Evolutionary conservation across 2,329 filamentous ascomycete species (phyloP), one percentile per base, ranked within the genome.

Genomic region (Cytospora schulzeri): DNA sequence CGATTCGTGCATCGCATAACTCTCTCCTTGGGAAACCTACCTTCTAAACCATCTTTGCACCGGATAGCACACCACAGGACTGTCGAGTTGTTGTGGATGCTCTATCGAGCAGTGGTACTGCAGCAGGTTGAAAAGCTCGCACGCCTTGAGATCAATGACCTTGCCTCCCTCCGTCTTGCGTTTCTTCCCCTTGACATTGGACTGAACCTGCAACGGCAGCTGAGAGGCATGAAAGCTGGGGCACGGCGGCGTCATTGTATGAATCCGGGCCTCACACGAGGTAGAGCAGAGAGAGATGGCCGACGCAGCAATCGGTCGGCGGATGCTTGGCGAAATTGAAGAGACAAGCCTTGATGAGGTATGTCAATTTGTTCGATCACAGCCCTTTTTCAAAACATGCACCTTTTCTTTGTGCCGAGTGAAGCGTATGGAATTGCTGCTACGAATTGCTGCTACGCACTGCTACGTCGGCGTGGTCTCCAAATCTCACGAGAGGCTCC

Each of bases 31-130:
- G 17, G 24, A 17, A 29, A 12, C 84, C 76, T 71, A 88, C 87
- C 79, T 81, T 66, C 87, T 80, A 72, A 88, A 89, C 72, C 85
- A 78, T 64, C 86, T 80, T 72, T 84, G 80, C 50, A 89, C 79
- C 12, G 84, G 82, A 76, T 78, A 84, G 73, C 87, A 89, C 64
- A 76, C 75, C 53, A 87, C 82, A 0, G 78, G 73, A 62, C 83
- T 83, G 64, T 83, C 74, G 58, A 70, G 73, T 41, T 73, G 71
- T 55, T 79, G 75, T 17, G 84, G 82, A 45, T 79, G 72, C 68
- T 82, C 77, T 52, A 88, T 81, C 67, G 80, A 74, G 73, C 87
- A 89, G 51, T 83, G 79, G 74, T 87, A 88, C 76, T 89, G 86
- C 73, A 85, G 70, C 79, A 89, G 81, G 70, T 80, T 78, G 63